Evolutionary conservation across 164 flowering plant species (phyloP).

Genomic region (Dillenia suffruticosa): DNA sequence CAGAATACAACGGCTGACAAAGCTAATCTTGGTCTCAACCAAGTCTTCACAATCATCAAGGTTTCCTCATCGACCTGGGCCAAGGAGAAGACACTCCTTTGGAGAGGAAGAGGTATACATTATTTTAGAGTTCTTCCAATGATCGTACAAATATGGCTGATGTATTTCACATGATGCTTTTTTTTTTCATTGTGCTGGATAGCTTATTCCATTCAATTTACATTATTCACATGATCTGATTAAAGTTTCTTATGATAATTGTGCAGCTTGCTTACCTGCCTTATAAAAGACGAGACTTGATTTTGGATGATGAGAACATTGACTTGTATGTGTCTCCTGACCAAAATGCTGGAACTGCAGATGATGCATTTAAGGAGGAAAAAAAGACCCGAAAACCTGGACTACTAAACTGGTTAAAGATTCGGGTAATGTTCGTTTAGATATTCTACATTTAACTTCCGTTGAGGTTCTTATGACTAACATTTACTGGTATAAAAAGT

Average conservation of each 20-base stretch:
- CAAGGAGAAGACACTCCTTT: slow-evolving; percentile 92
- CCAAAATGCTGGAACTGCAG: slow-evolving; percentile 49
- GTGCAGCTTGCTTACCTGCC: slow-evolving; percentile 97
- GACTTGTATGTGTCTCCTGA: slow-evolving; percentile 67
- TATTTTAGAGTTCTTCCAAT: background rate
- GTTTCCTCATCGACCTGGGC: slow-evolving; percentile 67
- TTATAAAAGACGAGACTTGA: slow-evolving; percentile 71
- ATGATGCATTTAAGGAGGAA: slow-evolving; percentile 61
- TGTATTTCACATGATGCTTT: background rate
- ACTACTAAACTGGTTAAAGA: slow-evolving; percentile 88
- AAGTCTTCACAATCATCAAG: slow-evolving; percentile 71
- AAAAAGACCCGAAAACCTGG: slow-evolving; percentile 80
- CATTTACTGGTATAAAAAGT: no score
- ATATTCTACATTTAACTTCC: no score
- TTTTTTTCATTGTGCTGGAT: background rate
- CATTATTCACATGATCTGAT: slow-evolving; percentile 12
- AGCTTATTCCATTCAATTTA: background rate
- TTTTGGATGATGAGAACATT: slow-evolving; percentile 75
- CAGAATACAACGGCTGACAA: slow-evolving; percentile 89
- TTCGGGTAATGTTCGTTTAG: slow-evolving; percentile 41
- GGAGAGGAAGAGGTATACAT: slow-evolving; percentile 94
- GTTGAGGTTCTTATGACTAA: no score
- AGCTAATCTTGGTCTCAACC: slow-evolving; percentile 85
- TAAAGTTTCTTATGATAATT: slow-evolving; percentile 4
- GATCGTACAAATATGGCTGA: background rate